phyloP scores from a whole-genome alignment of 495 filamentous ascomycete species.

The Neurospora intermedia region DNA sequence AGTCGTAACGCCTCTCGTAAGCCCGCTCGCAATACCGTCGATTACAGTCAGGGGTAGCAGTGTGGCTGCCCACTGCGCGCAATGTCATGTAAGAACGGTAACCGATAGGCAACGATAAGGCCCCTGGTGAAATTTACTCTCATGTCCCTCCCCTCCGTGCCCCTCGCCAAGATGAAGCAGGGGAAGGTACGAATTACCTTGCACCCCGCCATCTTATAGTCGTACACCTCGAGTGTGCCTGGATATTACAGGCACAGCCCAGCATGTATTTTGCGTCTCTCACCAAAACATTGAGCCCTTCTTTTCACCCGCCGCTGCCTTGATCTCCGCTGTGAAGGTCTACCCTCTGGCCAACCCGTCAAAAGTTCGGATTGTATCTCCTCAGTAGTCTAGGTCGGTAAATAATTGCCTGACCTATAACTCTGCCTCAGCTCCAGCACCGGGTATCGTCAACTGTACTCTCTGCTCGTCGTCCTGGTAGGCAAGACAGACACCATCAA shows the following conservation, averaged over 20 bases:
- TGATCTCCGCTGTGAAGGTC: not conserved
- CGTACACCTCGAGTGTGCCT: not conserved
- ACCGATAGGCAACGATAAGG: not conserved
- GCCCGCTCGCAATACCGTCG: not conserved
- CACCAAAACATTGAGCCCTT: not conserved
- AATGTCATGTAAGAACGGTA: not conserved
- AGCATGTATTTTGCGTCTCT: not conserved
- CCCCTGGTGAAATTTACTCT: not conserved
- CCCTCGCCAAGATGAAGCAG: not conserved
- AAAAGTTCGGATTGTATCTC: not conserved
- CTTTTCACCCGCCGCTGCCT: not conserved
- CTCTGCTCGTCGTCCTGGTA: not conserved
- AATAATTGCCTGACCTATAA: not conserved
- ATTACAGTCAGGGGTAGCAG: not conserved
- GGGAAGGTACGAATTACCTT: not conserved
- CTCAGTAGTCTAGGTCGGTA: not conserved
- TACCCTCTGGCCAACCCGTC: not conserved
- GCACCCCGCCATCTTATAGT: not conserved
- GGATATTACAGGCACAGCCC: not conserved
- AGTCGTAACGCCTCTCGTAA: not conserved
- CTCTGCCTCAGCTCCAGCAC: not conserved
- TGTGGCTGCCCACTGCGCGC: not conserved
- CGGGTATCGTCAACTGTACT: not conserved
- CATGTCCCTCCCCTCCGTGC: not conserved
- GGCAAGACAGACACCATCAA: not conserved